Evolutionary conservation across 2,329 filamentous ascomycete species (phyloP), one percentile per base, ranked within the genome.

Genomic region (Neofusicoccum sp.): DNA sequence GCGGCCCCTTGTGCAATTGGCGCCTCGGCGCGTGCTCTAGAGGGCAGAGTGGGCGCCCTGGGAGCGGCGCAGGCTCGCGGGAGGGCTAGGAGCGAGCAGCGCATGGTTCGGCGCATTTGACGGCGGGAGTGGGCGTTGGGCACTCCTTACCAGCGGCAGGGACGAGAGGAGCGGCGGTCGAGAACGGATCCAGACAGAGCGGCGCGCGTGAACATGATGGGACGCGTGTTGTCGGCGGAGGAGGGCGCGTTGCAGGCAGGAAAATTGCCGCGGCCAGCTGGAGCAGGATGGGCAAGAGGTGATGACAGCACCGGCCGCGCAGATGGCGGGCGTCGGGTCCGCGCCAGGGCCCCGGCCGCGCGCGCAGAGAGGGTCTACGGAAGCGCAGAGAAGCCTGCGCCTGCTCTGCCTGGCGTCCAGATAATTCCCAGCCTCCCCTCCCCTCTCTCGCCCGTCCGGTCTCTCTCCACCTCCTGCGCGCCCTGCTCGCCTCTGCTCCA

Each of bases 31-130:
- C 30, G 44, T 3, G 33, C 70, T 14, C 68, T 70, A 20, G 69
- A 68, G 61, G 71, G 69, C 33, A 71, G 68, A 65, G 69, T 68
- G 65, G 57, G 69, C 68, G 47, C 70, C 66, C 70, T 71, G 73
- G 67, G 70, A 71, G 66, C 70, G 73, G 60, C 66, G 67, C 45
- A 68, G 66, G 51, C 51, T 8, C 36, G 63, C 69, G 64, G 44
- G 65, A 64, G 53, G 69, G 65, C 62, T 69, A 66, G 64, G 68
- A 67, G 68, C 62, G 69, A 66, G 64, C 65, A 66, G 68, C 72
- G 72, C 73, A 75, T 75, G 61, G 69, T 70, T 66, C 51, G 45
- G 57, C 57, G 51, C 36, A 43, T 31, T 30, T 43, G 16, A 31
- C 54, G 41, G 54, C 3, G 54, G 31, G 20, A n/a, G 20, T 28